Evolutionary conservation across 805 yeast species (phyloP).

Genomic region (Candida piceae): DNA sequence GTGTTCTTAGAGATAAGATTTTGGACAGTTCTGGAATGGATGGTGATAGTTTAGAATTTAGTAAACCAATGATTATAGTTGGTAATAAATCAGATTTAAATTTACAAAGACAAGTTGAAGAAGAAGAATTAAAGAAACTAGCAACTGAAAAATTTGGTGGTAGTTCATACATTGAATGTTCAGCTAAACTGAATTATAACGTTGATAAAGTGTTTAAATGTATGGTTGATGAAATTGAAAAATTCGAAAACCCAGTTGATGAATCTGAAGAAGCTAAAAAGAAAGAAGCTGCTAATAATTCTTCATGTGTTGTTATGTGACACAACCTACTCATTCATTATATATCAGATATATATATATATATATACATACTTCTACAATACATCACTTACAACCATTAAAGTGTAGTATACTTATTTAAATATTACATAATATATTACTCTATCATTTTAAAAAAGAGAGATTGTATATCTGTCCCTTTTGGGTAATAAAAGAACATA

Average conservation of each 20-base stretch:
- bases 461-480: no score
- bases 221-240: conserved; percentile 57
- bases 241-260: conserved; percentile 6
- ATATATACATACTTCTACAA: no score
- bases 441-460: no score
- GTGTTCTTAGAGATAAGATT: conserved; percentile 76
- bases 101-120: conserved; percentile 51
- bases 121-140: conserved; percentile 44
- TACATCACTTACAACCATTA: no score
- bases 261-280: conserved; percentile 6
- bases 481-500: no score
- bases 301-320: conserved; percentile 1
- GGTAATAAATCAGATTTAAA: conserved; percentile 53
- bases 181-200: conserved; percentile 43
- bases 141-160: conserved; percentile 35
- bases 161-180: conserved; percentile 43
- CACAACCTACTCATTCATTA: not conserved
- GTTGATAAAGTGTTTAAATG: conserved; percentile 51
- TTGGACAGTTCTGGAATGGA: conserved; percentile 51
- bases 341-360: no score
- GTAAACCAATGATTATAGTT: conserved; percentile 42
- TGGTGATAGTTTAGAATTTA: conserved; percentile 36
- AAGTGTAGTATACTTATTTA: no score
- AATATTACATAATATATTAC: no score
- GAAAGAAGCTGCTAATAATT: not conserved